These are phyloP conservation scores for Solanum chiquidenum DNA, from an alignment of 257 asterid species.

Conservation along the genomic window DNA sequence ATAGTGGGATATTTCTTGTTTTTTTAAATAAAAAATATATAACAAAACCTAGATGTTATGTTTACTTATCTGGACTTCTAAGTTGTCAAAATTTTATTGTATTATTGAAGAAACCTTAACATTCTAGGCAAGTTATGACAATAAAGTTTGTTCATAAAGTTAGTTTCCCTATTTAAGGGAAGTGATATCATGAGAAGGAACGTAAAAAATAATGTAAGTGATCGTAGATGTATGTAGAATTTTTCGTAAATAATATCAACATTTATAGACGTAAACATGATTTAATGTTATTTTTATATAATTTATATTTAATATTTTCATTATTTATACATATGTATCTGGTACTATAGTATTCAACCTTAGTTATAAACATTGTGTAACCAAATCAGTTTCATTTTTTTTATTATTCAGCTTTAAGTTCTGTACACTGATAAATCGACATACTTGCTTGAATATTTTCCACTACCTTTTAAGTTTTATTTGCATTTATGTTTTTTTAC, in stretches of 20 bases:
- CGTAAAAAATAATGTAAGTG: background rate
- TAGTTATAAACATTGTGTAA: background rate
- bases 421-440: background rate
- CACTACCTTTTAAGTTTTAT: background rate
- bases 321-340: too few relatives aligned
- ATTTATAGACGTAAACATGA: too few relatives aligned
- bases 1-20: background rate
- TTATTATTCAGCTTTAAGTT: background rate
- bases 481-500: background rate
- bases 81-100: background rate
- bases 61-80: background rate
- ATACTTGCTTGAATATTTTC: background rate
- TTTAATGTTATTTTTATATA: too few relatives aligned
- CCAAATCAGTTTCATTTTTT: background rate
- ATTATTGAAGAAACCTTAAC: background rate
- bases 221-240: background rate
- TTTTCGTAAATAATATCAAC: too few relatives aligned
- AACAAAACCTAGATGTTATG: background rate
- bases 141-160: background rate
- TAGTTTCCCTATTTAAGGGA: background rate
- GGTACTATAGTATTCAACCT: background rate
- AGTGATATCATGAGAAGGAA: background rate
- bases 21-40: background rate
- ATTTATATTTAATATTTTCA: too few relatives aligned
- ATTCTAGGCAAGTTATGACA: background rate